Percentiles rank a stretch among this genome's conserved stretches.
These are phyloP conservation scores for Mortierella alpina DNA, from an alignment of 192 early-diverging fungal genomes.

Conservation along the genomic window DNA sequence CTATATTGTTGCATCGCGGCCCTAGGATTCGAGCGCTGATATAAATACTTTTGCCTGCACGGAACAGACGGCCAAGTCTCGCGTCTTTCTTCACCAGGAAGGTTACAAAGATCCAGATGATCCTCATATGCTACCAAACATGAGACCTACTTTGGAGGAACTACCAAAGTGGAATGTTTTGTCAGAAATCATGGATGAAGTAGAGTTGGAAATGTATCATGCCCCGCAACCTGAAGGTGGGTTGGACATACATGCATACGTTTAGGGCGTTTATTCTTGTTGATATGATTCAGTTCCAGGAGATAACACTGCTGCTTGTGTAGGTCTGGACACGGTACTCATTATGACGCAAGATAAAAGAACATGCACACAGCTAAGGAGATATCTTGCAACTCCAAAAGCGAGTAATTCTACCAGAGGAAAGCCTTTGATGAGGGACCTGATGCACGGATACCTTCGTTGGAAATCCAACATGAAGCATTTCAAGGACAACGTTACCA, in stretches of 20 bases:
- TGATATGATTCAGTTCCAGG: not conserved
- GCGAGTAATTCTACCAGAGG: conserved; percentile 20
- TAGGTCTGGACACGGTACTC: conserved; percentile 61
- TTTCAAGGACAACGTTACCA: conserved; percentile 52
- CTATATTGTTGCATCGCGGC: not conserved
- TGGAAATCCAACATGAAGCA: conserved; percentile 75
- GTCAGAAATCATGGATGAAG: conserved; percentile 78
- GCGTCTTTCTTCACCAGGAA: conserved; percentile 52
- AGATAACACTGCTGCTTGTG: not conserved
- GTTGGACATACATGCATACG: no score
- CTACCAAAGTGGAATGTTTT: conserved; percentile 93
- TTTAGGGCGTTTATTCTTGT: not conserved
- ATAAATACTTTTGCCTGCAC: not conserved
- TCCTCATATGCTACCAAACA: conserved; percentile 70
- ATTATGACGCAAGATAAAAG: conserved; percentile 79
- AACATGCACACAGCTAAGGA: conserved; percentile 71
- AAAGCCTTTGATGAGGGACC: conserved; percentile 53
- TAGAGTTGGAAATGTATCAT: conserved; percentile 71
- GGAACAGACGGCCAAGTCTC: conserved; percentile 55
- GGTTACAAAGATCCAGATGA: conserved; percentile 48
- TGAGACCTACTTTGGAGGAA: conserved; percentile 84
- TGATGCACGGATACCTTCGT: conserved; percentile 76
- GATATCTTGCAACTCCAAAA: conserved; percentile 59
- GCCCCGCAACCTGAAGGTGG: conserved; percentile 36
- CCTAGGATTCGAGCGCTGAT: conserved; percentile 37